These are phyloP conservation scores for Kwoniella mangroviensis DNA, from an alignment of 768 basidiomycete species.

Conservation along the genomic window DNA sequence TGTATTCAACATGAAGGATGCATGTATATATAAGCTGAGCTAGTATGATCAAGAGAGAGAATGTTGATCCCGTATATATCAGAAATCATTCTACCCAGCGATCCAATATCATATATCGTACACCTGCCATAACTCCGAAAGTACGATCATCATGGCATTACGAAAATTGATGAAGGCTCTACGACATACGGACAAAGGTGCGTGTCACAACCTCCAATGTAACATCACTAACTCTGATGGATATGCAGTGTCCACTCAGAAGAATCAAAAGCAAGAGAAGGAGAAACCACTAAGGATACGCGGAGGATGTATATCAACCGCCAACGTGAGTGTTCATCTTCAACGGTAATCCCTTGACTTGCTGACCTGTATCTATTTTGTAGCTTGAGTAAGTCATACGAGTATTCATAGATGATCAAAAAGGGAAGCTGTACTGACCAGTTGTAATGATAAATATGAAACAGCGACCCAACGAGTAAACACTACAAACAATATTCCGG, in stretches of 20 bases:
- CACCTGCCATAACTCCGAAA: too few relatives aligned
- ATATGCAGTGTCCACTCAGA: background rate
- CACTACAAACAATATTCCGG: background rate
- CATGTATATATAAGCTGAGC: too few relatives aligned
- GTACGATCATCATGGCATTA: background rate
- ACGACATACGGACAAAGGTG: background rate
- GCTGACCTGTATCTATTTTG: background rate
- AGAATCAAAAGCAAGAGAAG: background rate
- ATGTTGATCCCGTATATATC: too few relatives aligned
- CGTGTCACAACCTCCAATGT: background rate
- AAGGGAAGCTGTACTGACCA: background rate
- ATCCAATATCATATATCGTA: too few relatives aligned
- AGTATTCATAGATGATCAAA: background rate
- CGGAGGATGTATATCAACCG: background rate
- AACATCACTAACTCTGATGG: background rate
- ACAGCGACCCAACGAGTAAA: slow-evolving; percentile 11
- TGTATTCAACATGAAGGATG: too few relatives aligned
- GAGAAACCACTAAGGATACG: background rate
- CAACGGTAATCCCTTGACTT: background rate
- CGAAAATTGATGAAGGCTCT: background rate
- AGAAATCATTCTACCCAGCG: too few relatives aligned
- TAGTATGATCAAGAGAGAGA: too few relatives aligned
- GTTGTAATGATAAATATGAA: background rate
- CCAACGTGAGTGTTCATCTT: background rate
- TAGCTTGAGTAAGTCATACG: slow-evolving; percentile 9